Evolutionary conservation across 2,329 filamentous ascomycete genomes (phyloP).

Genomic region (Fusarium euwallaceae): DNA sequence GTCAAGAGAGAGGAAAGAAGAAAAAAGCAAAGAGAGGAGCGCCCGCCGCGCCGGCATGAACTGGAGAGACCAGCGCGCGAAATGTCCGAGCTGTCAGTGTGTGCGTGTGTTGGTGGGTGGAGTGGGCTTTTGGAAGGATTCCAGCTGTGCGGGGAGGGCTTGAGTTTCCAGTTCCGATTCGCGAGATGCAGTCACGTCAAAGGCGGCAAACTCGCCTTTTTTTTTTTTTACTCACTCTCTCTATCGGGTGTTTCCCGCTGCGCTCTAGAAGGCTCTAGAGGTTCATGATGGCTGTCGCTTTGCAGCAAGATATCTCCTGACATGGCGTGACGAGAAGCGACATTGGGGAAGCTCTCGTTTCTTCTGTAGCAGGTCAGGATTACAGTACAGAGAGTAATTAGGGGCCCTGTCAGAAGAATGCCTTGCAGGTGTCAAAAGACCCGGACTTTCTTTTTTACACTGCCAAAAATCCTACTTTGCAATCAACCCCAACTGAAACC

Average conservation of each 20-base stretch:
- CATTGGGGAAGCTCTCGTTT: not conserved
- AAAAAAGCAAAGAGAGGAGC: conserved; percentile 5
- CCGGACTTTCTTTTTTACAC: not conserved
- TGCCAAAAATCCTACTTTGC: not conserved
- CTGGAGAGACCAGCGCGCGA: not conserved
- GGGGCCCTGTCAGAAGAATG: not conserved
- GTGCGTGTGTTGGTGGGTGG: not conserved
- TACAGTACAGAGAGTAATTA: not conserved
- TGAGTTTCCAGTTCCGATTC: conserved; percentile 22
- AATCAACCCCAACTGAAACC: conserved; percentile 22
- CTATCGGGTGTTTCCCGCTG: not conserved
- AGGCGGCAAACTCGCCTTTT: not conserved
- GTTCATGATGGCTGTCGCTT: not conserved
- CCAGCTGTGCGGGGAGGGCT: not conserved
- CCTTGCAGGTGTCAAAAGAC: conserved; percentile 14
- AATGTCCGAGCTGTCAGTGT: conserved; percentile 19
- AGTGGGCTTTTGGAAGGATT: conserved; percentile 8
- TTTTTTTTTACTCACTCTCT: not conserved
- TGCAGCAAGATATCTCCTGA: not conserved
- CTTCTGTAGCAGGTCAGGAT: not conserved
- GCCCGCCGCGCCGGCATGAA: conserved; percentile 3
- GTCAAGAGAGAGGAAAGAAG: conserved; percentile 1
- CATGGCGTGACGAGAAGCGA: not conserved
- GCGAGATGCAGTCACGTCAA: conserved; percentile 22
- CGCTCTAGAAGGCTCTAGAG: not conserved